Evolutionary conservation across 768 basidiomycete species (phyloP).

Genomic region (Boletus sp.): DNA sequence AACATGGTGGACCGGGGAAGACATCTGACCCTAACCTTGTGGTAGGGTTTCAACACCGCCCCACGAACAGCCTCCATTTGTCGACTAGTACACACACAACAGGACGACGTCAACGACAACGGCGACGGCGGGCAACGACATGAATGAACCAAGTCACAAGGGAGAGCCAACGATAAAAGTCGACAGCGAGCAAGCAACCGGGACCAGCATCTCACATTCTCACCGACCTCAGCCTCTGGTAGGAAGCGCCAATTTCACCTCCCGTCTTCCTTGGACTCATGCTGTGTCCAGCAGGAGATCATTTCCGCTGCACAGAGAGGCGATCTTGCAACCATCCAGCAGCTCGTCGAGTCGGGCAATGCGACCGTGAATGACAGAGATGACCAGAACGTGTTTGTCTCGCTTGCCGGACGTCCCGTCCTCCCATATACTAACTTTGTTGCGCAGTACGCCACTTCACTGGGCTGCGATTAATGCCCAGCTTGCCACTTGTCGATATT

Average conservation of each 20-base stretch:
- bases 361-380: constrained; percentile 78
- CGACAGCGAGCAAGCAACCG: constrained; percentile 26
- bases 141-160: constrained; percentile 31
- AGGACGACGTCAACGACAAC: constrained; percentile 12
- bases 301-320: constrained; percentile 88
- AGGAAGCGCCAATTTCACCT: not conserved
- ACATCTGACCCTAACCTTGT: constrained; percentile 30
- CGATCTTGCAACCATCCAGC: constrained; percentile 60
- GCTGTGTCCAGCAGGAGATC: constrained; percentile 45
- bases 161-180: constrained; percentile 29
- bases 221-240: constrained; percentile 27
- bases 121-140: constrained; percentile 20
- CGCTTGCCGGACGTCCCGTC: not conserved
- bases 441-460: constrained; percentile 72
- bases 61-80: constrained; percentile 12
- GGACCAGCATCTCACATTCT: constrained; percentile 24
- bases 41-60: constrained; percentile 23
- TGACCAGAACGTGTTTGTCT: constrained; percentile 68
- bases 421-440: constrained; percentile 5
- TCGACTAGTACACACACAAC: not conserved
- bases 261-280: not conserved
- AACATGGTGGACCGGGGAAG: constrained; percentile 13
- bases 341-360: constrained; percentile 67
- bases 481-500: constrained; percentile 78
- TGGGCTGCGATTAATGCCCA: constrained; percentile 99